These are phyloP conservation scores for Vinca minor DNA, from an alignment of 257 asterid species.

Conservation along the genomic window DNA sequence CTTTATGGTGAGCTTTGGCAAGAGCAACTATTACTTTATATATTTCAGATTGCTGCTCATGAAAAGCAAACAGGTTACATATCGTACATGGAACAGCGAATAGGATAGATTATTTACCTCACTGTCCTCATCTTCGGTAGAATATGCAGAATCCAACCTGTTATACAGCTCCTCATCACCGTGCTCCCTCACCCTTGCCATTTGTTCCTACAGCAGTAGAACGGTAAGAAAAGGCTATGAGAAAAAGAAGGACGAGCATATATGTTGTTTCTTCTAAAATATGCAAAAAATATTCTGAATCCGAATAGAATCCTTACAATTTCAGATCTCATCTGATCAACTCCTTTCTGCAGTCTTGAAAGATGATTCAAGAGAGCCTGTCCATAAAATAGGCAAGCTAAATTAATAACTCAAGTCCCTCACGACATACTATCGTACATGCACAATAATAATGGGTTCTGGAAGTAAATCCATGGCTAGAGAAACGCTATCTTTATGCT, in stretches of 20 bases:
- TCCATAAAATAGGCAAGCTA: slow-evolving; percentile 7
- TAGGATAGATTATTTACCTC: slow-evolving; percentile 43
- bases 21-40: not conserved
- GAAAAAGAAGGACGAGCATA: not conserved
- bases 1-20: not conserved
- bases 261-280: not conserved
- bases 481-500: not conserved
- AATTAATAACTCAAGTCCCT: slow-evolving; percentile 8
- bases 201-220: slow-evolving; percentile 46
- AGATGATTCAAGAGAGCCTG: slow-evolving; percentile 76
- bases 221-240: not conserved
- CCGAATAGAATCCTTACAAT: slow-evolving; percentile 39
- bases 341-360: slow-evolving; percentile 49
- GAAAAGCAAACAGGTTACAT: not conserved
- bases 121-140: slow-evolving; percentile 64
- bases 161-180: slow-evolving; percentile 62
- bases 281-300: slow-evolving; percentile 14
- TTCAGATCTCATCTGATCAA: slow-evolving; percentile 52
- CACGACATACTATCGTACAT: not conserved
- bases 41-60: not conserved
- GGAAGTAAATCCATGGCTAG: not conserved
- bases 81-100: not conserved
- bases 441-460: no score
- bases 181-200: slow-evolving; percentile 49
- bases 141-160: slow-evolving; percentile 56